Percentiles rank a stretch among this genome's conserved stretches.
Conservation (phyloP, 1,284 basidiomycete species). For the Microbotryum silenes-acaulis region DNA sequence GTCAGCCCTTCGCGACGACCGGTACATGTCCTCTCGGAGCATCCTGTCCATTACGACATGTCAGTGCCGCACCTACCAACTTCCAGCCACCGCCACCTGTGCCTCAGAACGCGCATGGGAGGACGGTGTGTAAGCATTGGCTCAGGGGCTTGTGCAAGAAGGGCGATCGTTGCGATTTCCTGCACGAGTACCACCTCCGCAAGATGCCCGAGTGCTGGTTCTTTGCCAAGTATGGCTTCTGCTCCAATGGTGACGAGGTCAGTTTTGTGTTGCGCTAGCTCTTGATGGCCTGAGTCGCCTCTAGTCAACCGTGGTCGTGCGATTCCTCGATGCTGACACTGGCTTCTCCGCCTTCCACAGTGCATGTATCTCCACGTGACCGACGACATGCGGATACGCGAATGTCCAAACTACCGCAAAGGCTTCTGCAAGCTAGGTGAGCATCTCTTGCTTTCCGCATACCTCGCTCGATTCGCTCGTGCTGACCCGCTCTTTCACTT, state of each 20-base stretch:
- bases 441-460: slow-evolving; percentile 1
- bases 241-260: slow-evolving; percentile 85
- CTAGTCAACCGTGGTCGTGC: background rate
- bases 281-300: background rate
- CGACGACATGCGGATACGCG: slow-evolving; percentile 64
- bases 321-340: background rate
- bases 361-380: slow-evolving; percentile 98
- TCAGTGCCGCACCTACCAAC: slow-evolving; percentile 63
- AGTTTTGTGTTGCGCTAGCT: background rate
- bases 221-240: slow-evolving; percentile 97
- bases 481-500: background rate
- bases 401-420: slow-evolving; percentile 90
- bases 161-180: slow-evolving; percentile 94
- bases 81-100: slow-evolving; percentile 76
- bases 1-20: slow-evolving; percentile 66
- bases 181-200: slow-evolving; percentile 96
- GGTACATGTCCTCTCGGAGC: slow-evolving; percentile 81
- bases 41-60: slow-evolving; percentile 82
- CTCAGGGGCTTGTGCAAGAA: slow-evolving; percentile 97
- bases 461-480: background rate
- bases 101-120: slow-evolving; percentile 64
- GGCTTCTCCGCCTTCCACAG: slow-evolving; percentile 12
- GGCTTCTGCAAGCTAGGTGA: slow-evolving; percentile 88
- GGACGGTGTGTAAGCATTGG: slow-evolving; percentile 96
- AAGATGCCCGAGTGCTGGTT: slow-evolving; percentile 99